Conservation (phyloP, 805 yeast species). For the Huiozyma sinensis region DNA sequence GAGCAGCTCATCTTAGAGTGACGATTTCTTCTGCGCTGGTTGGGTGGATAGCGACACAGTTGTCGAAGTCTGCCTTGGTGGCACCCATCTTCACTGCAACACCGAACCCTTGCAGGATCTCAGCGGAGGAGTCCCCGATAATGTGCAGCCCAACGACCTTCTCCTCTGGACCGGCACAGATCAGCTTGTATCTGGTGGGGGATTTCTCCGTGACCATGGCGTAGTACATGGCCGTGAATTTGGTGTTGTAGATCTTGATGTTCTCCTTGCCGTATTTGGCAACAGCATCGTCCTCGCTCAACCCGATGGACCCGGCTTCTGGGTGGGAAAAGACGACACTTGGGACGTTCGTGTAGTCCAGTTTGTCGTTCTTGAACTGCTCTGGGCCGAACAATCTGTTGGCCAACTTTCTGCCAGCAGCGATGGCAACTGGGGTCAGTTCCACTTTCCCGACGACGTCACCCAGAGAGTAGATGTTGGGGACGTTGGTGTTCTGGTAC, state of each 20-base stretch:
- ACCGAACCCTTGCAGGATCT: constrained; percentile 95
- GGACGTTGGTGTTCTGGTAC: constrained; percentile 69
- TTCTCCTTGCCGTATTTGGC: constrained; percentile 70
- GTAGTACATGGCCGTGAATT: constrained; percentile 86
- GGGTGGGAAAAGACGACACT: constrained; percentile 98
- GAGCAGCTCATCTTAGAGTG: constrained; percentile 32
- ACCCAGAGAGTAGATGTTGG: constrained; percentile 75
- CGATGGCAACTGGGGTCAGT: constrained; percentile 96
- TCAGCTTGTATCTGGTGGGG: constrained; percentile 78
- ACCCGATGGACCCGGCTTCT: constrained; percentile 90
- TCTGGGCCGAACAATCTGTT: constrained; percentile 85
- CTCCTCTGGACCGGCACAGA: constrained; percentile 71
- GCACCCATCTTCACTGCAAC: constrained; percentile 99
- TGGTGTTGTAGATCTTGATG: constrained; percentile 71
- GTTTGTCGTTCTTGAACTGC: constrained; percentile 58
- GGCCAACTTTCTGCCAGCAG: constrained; percentile 90
- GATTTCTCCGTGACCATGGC: constrained; percentile 74
- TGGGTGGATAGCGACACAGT: constrained; percentile 96
- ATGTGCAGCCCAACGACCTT: constrained; percentile 92
- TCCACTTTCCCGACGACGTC: constrained; percentile 91
- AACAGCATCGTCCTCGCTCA: constrained; percentile 68
- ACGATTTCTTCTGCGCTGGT: constrained; percentile 97
- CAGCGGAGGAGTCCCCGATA: constrained; percentile 84
- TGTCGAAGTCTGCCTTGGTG: constrained; percentile 90
- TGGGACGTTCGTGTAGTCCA: constrained; percentile 80